phyloP scores from a whole-genome alignment of 768 basidiomycete species.

The Mycena epipterygia region DNA sequence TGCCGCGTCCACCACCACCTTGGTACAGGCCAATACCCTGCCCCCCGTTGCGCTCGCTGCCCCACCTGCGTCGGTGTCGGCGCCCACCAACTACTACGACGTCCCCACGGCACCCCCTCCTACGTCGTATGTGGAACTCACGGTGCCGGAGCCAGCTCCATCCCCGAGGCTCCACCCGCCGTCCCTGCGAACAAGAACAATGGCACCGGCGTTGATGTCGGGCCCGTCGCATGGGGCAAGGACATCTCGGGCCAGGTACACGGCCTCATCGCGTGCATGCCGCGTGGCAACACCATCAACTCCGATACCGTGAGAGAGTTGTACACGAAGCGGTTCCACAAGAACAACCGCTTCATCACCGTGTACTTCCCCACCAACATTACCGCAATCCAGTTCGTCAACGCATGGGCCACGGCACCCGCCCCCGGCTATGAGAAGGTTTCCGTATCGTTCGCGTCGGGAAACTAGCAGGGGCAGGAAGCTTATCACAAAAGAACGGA shows the following conservation, averaged over 20 bases:
- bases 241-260: constrained; percentile 12
- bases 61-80: too few relatives aligned
- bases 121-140: too few relatives aligned
- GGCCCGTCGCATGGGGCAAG: constrained; percentile 4
- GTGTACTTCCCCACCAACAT: constrained; percentile 16
- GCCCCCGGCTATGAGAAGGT: constrained; percentile 1
- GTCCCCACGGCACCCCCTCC: not conserved
- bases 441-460: constrained; percentile 11
- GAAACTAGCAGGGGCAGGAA: constrained; percentile 6
- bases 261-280: constrained; percentile 10
- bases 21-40: too few relatives aligned
- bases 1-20: too few relatives aligned
- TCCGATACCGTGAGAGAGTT: not conserved
- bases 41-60: too few relatives aligned
- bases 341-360: constrained; percentile 12
- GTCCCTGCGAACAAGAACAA: not conserved
- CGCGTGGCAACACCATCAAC: constrained; percentile 3
- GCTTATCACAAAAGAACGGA: too few relatives aligned
- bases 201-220: not conserved
- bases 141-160: not conserved
- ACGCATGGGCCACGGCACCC: constrained; percentile 2
- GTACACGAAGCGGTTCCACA: constrained; percentile 6
- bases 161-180: not conserved
- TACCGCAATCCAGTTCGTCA: constrained; percentile 14
- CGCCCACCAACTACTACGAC: not conserved